Conservation (phyloP, 108 stramenopile species). For the Epithemia pelagica region DNA sequence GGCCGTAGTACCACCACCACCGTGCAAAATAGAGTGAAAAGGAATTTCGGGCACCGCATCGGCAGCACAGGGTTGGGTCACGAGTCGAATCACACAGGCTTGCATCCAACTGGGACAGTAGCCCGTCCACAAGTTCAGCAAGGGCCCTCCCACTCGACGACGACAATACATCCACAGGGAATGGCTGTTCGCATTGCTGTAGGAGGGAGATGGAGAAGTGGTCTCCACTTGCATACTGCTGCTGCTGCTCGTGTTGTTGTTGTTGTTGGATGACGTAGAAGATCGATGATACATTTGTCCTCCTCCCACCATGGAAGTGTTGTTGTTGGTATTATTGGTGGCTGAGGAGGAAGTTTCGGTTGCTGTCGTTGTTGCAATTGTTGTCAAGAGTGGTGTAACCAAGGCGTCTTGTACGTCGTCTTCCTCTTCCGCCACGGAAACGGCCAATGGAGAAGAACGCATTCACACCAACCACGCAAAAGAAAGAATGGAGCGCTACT, state of each 20-base stretch:
- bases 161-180: too few relatives aligned
- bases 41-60: neutral
- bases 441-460: neutral
- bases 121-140: too few relatives aligned
- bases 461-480: too few relatives aligned
- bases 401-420: neutral
- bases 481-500: too few relatives aligned
- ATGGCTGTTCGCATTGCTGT: too few relatives aligned
- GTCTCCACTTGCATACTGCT: too few relatives aligned
- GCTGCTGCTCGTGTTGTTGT: neutral
- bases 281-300: neutral
- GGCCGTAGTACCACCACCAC: neutral
- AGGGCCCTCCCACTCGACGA: too few relatives aligned
- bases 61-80: neutral
- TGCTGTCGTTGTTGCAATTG: neutral
- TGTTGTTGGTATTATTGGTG: too few relatives aligned
- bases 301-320: neutral
- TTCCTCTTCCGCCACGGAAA: neutral
- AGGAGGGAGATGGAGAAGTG: too few relatives aligned
- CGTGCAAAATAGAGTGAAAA: neutral
- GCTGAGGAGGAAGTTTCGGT: neutral
- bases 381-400: neutral
- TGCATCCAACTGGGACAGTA: too few relatives aligned
- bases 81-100: too few relatives aligned
- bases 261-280: neutral